Percentiles rank a stretch among this genome's conserved stretches.
phyloP scores from a whole-genome alignment of 805 yeast species.

The Starmerella roubikii region DNA sequence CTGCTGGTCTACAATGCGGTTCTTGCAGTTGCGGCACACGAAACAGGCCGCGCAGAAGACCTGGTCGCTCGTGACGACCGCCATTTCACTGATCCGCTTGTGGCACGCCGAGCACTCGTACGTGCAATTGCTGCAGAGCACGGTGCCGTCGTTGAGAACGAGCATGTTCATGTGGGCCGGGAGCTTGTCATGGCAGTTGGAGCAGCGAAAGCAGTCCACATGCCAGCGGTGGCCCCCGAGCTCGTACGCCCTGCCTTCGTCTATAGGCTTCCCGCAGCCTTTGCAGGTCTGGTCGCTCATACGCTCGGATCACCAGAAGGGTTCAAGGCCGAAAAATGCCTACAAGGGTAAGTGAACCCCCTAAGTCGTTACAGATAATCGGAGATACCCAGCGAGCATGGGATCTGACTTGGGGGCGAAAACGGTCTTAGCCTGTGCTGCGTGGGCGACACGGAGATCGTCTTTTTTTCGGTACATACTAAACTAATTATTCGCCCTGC shows the following conservation, averaged over 20 bases:
- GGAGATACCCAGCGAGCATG: neutral
- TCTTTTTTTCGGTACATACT: too few relatives aligned
- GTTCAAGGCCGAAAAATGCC: neutral
- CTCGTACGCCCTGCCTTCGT: slow-evolving; percentile 85
- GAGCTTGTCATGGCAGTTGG: slow-evolving; percentile 61
- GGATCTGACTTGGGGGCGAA: too few relatives aligned
- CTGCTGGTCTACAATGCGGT: slow-evolving; percentile 70
- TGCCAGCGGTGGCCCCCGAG: slow-evolving; percentile 95
- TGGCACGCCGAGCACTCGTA: slow-evolving; percentile 77
- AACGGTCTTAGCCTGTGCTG: too few relatives aligned
- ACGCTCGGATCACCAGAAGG: neutral
- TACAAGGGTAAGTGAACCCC: neutral
- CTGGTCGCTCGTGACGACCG: slow-evolving; percentile 86
- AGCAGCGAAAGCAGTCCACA: slow-evolving; percentile 79
- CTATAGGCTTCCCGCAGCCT: slow-evolving; percentile 30
- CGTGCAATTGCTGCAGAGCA: slow-evolving; percentile 86
- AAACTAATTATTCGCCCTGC: too few relatives aligned
- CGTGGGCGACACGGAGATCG: too few relatives aligned
- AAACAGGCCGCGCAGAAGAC: slow-evolving; percentile 89
- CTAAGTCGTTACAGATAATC: neutral
- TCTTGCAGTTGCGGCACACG: slow-evolving; percentile 76
- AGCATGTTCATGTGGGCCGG: slow-evolving; percentile 83
- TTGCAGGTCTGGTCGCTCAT: slow-evolving; percentile 20
- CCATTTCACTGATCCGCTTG: slow-evolving; percentile 80
- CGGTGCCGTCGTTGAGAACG: slow-evolving; percentile 82